Evolutionary conservation across 2,329 filamentous ascomycete genomes (phyloP), one percentile per base, ranked within the genome.

Genomic region (Phaeomoniella chlamydospora): DNA sequence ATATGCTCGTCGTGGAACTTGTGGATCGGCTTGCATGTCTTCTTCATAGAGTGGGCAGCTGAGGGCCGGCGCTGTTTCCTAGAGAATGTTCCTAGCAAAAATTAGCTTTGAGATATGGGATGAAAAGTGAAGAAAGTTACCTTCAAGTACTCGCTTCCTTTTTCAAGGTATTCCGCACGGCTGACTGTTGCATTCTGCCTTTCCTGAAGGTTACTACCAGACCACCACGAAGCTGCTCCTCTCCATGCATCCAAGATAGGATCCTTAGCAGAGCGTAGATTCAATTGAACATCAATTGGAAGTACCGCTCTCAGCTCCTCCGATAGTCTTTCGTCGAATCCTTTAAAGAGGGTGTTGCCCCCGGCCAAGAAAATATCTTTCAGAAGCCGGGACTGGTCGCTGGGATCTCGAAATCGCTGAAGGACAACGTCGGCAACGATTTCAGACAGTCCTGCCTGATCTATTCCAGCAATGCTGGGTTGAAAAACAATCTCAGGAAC

Each of bases 401-500:
- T 50, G 1, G 62, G 53, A 17, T 63, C 59, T 1, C 62, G 62
- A 10, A 96, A 74, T 3, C 90, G 78, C 58, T 93, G 83, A 32
- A 74, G 85, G 15, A 96, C 67, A 43, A 98, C 90, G 49, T 92
- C 85, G 12, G 85, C 80, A 0, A 83, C 82, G 39, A 96, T 92
- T 56, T 98, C 90, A 13, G 94, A 71, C 35, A 98, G 73, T 17
- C 90, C 90, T 1, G 88, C 85, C 61, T 98, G 90, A 55, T 96
- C 87, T 33, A 94, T 64, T 4, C 87, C 87, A 0, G 87, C 87
- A 51, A 96, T 93, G 12, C 80, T 78, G 0, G 87, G 88, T 52
- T 92, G 84, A 64, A 94, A 94, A 13, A 94, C 72, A 5, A 94
- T 80, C 61, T 96, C 88, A 3, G 87, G 87, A 2, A 93, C 85